Conservation (phyloP, 345 rosid species). For the Lepidium sativum region DNA sequence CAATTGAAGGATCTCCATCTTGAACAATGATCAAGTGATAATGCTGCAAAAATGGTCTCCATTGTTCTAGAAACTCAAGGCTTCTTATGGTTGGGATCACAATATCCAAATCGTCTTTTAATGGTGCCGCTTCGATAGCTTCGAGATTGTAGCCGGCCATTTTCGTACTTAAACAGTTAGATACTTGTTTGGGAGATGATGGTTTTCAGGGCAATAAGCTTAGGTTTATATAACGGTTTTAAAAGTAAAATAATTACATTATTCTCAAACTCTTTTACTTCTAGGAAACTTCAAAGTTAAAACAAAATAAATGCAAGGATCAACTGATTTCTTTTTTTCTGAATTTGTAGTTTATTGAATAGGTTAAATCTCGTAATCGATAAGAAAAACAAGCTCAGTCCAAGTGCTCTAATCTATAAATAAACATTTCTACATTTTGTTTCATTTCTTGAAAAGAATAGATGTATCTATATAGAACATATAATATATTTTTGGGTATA, state of each 20-base stretch:
- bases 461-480: background rate
- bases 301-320: background rate
- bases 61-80: conserved; percentile 73
- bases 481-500: background rate
- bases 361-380: conserved; percentile 10
- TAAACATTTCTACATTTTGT: background rate
- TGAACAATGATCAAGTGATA: conserved; percentile 86
- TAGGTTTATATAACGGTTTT: conserved; percentile 2
- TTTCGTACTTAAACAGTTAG: background rate
- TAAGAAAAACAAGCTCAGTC: background rate
- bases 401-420: background rate
- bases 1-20: conserved; percentile 72
- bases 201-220: background rate
- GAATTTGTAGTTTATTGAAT: background rate
- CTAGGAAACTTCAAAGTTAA: too few relatives aligned
- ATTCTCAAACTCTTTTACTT: background rate
- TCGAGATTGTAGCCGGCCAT: conserved; percentile 31
- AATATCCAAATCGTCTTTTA: conserved; percentile 72
- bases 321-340: background rate
- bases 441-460: background rate
- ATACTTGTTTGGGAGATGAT: background rate
- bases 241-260: background rate
- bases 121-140: conserved; percentile 33
- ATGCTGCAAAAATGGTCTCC: conserved; percentile 69
- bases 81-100: conserved; percentile 77